Evolutionary conservation across 495 filamentous ascomycete species (phyloP).

Genomic region (Pseudevernia furfuracea): DNA sequence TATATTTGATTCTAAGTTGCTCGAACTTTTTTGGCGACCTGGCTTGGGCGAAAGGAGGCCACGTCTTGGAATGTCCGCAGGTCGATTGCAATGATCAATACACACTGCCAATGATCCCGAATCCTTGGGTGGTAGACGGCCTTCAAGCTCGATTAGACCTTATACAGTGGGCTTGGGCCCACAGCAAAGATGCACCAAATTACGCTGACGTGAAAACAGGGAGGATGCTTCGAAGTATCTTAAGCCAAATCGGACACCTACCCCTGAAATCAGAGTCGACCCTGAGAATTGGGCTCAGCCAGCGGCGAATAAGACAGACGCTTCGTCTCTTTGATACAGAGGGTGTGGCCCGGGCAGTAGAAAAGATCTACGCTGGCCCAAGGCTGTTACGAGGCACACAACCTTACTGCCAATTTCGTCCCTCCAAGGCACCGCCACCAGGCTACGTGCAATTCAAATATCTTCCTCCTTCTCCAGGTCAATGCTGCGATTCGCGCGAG

Average conservation of each 20-base stretch:
- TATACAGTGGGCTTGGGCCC: background rate
- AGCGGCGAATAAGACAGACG: background rate
- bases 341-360: background rate
- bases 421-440: background rate
- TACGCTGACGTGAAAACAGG: background rate
- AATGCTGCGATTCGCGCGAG: background rate
- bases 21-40: background rate
- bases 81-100: background rate
- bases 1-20: background rate
- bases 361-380: background rate
- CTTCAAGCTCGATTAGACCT: background rate
- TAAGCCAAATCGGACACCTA: background rate
- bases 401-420: background rate
- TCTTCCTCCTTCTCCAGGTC: background rate
- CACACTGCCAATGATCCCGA: background rate
- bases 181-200: background rate
- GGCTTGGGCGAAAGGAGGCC: background rate
- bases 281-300: background rate
- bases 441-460: background rate
- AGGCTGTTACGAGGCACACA: background rate
- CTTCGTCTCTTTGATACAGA: background rate
- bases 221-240: background rate
- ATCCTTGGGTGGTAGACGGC: background rate
- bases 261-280: background rate
- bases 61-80: background rate